Evolutionary conservation across 108 stramenopile species (phyloP).

Genomic region (Chaetoceros tenuissimus): DNA sequence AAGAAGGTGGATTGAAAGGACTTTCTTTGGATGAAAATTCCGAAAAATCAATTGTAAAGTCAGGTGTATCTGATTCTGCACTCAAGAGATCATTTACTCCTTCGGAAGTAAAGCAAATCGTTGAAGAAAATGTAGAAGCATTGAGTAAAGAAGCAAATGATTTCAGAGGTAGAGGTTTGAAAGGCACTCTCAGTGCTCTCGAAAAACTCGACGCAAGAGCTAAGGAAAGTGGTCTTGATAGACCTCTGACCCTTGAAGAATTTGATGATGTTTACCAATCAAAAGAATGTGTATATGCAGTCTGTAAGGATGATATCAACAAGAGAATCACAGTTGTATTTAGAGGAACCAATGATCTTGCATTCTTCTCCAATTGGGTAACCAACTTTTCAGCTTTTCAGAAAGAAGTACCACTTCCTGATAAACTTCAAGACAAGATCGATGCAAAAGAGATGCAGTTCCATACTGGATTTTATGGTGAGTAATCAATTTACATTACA

Average conservation of each 20-base stretch:
- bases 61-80: neutral
- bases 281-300: slow-evolving; percentile 16
- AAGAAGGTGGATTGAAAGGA: too few species aligned
- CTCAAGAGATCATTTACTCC: neutral
- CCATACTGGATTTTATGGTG: slow-evolving; percentile 43
- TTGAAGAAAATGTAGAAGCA: neutral
- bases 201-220: neutral
- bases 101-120: neutral
- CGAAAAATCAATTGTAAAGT: too few species aligned
- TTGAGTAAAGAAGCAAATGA: neutral
- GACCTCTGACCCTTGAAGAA: slow-evolving; percentile 6
- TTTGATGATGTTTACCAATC: slow-evolving; percentile 24
- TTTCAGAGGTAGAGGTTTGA: neutral
- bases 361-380: slow-evolving; percentile 16
- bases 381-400: slow-evolving; percentile 23
- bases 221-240: neutral
- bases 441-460: slow-evolving; percentile 15
- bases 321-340: slow-evolving; percentile 28
- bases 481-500: neutral
- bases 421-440: neutral
- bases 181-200: neutral
- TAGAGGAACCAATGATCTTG: slow-evolving; percentile 19
- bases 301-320: slow-evolving; percentile 9
- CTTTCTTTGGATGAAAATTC: too few species aligned
- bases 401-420: slow-evolving; percentile 12